These are phyloP conservation scores for Dendrocalamus sinicus DNA, from an alignment of 176 grass and related monocot species.

Conservation along the genomic window DNA sequence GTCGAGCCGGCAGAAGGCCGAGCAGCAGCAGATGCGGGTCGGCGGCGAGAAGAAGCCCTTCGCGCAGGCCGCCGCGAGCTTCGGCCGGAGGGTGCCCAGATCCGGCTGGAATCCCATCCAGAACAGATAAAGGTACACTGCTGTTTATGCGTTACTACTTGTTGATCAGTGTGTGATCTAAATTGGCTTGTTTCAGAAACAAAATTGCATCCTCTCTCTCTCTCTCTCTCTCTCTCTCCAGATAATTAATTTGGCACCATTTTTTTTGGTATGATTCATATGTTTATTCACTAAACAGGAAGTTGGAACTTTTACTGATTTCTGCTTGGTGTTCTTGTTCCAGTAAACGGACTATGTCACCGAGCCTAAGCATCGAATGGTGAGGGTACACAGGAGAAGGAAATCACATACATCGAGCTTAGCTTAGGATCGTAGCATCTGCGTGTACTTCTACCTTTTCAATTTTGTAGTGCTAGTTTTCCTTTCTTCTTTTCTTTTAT, in stretches of 20 bases:
- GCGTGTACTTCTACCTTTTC: constrained; percentile 29
- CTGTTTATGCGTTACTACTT: neutral
- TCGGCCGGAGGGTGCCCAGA: constrained; percentile 44
- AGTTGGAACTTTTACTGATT: neutral
- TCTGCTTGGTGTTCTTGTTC: constrained; percentile 11
- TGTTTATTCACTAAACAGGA: neutral
- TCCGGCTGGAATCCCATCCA: constrained; percentile 58
- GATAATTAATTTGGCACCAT: neutral
- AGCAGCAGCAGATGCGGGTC: constrained; percentile 50
- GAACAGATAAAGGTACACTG: constrained; percentile 39
- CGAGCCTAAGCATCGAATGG: neutral
- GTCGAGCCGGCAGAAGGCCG: constrained; percentile 25
- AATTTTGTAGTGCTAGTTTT: constrained; percentile 50
- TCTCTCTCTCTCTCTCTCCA: neutral
- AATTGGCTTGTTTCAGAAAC: neutral
- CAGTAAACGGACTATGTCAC: neutral
- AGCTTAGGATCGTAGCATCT: constrained; percentile 14
- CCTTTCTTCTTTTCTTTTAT: neutral
- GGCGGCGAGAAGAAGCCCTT: constrained; percentile 26
- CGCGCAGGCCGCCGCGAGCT: constrained; percentile 34
- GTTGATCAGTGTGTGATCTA: neutral
- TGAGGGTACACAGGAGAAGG: neutral
- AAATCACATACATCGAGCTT: neutral
- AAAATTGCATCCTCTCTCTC: no score
- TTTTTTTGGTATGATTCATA: neutral